Percentiles rank a stretch among this genome's conserved stretches.
These are phyloP conservation scores for Crocinoboletus sp. DNA, from an alignment of 1,284 basidiomycete species.

Conservation along the genomic window DNA sequence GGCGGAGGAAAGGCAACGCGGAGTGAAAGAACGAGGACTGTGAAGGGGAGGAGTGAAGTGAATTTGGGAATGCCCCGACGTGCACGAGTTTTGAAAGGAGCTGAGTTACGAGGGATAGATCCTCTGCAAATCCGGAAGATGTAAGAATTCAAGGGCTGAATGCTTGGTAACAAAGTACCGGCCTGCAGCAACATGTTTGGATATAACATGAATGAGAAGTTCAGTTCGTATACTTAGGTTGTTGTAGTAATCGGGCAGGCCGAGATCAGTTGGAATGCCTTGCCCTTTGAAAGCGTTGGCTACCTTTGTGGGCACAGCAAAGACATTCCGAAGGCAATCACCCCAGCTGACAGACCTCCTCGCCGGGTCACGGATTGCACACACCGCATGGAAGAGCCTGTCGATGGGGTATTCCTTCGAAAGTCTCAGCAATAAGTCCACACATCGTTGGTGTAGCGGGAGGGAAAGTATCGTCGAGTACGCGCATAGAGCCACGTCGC, in stretches of 20 bases:
- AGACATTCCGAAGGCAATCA: constrained; percentile 57
- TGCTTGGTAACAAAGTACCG: constrained; percentile 13
- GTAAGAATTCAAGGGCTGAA: constrained; percentile 10
- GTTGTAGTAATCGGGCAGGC: constrained; percentile 51
- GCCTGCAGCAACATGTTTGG: constrained; percentile 29
- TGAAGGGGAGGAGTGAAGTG: constrained; percentile 42
- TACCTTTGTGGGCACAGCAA: constrained; percentile 59
- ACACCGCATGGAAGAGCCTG: constrained; percentile 52
- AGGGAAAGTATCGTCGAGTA: constrained; percentile 58
- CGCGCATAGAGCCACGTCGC: constrained; percentile 52
- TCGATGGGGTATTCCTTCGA: constrained; percentile 62
- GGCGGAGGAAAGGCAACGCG: constrained; percentile 45
- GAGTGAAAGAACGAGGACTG: constrained; percentile 63
- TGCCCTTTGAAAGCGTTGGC: constrained; percentile 54
- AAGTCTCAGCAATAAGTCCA: constrained; percentile 53
- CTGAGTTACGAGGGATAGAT: constrained; percentile 38
- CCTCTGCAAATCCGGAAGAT: constrained; percentile 16
- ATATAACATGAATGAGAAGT: constrained; percentile 36
- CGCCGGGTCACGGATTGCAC: constrained; percentile 27
- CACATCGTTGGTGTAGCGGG: constrained; percentile 43
- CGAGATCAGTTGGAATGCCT: constrained; percentile 43
- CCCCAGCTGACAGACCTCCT: constrained; percentile 54
- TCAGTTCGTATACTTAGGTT: constrained; percentile 54
- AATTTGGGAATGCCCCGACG: constrained; percentile 57
- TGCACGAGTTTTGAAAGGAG: constrained; percentile 63